Evolutionary conservation across 352 stramenopile genomes (phyloP).

Genomic region (Globisporangium uncinulatum): DNA sequence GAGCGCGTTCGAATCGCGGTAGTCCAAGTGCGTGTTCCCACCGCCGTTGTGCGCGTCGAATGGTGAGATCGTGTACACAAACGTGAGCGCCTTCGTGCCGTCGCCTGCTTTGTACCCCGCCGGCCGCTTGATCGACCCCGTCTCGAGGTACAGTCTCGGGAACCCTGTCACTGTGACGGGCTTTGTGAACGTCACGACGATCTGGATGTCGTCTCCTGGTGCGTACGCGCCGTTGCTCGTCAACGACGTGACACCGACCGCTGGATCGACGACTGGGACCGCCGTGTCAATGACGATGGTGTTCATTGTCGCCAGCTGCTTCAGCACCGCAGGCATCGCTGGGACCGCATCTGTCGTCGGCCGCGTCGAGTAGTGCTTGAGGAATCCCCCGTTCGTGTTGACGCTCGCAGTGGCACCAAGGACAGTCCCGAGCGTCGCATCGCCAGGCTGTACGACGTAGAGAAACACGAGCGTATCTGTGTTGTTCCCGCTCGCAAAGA

Average conservation of each 20-base stretch:
- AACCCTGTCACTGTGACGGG: conserved; percentile 60
- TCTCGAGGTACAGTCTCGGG: conserved; percentile 68
- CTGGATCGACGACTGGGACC: conserved; percentile 42
- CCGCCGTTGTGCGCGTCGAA: conserved; percentile 47
- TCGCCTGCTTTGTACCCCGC: conserved; percentile 59
- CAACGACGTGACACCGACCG: conserved; percentile 44
- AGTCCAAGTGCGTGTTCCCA: conserved; percentile 52
- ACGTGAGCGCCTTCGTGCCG: conserved; percentile 52
- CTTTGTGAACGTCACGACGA: conserved; percentile 74
- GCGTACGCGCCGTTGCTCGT: conserved; percentile 57
- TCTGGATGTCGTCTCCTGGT: conserved; percentile 55
- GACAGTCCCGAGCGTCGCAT: conserved; percentile 23
- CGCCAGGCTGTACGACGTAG: conserved; percentile 60
- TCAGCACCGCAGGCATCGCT: conserved; percentile 36
- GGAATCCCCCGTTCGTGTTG: conserved; percentile 54
- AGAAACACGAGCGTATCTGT: conserved; percentile 59
- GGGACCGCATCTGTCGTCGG: conserved; percentile 53
- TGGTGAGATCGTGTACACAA: conserved; percentile 65
- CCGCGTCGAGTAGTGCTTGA: conserved; percentile 65
- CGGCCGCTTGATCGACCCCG: conserved; percentile 54
- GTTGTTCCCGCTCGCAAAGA: conserved; percentile 62
- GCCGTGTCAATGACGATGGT: conserved; percentile 60
- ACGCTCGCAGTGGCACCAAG: conserved; percentile 55
- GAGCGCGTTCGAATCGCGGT: conserved; percentile 50
- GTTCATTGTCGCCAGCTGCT: conserved; percentile 51